These are phyloP conservation scores for Smittium mucronatum DNA, from an alignment of 371 early-diverging fungal species.

Conservation along the genomic window DNA sequence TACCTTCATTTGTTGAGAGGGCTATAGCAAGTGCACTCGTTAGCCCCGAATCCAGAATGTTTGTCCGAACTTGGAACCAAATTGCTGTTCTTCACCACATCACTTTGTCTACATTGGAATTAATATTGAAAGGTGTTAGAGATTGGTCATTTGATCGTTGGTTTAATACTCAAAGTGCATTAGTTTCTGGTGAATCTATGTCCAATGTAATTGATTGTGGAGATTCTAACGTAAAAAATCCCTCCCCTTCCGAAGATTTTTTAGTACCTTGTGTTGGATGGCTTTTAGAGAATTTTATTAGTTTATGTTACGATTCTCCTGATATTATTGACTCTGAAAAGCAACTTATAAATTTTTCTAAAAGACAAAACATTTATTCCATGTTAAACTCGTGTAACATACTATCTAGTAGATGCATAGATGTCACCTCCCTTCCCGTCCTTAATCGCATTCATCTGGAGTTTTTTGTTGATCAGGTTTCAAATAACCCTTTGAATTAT, in stretches of 20 bases:
- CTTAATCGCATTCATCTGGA: constrained; percentile 23
- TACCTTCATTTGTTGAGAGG: constrained; percentile 66
- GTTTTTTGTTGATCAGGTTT: constrained; percentile 13
- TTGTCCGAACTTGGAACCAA: constrained; percentile 53
- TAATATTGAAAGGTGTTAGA: constrained; percentile 31
- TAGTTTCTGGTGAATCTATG: constrained; percentile 11
- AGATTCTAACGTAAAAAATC: background rate
- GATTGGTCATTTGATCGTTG: constrained; percentile 28
- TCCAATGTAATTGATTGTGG: background rate
- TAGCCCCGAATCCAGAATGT: constrained; percentile 61
- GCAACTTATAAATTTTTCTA: constrained; percentile 51
- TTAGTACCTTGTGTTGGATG: constrained; percentile 42
- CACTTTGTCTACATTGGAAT: constrained; percentile 47
- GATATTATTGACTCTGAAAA: constrained; percentile 34
- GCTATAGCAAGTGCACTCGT: constrained; percentile 60
- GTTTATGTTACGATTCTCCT: constrained; percentile 39
- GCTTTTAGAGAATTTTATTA: constrained; percentile 40
- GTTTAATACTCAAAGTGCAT: constrained; percentile 13
- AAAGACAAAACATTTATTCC: constrained; percentile 48
- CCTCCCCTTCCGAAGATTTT: constrained; percentile 16
- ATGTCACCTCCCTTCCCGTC: constrained; percentile 28
- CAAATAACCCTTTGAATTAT: background rate
- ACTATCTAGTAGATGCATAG: constrained; percentile 27
- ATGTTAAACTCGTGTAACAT: constrained; percentile 43
- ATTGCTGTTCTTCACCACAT: constrained; percentile 38